Conservation (phyloP, 2,329 filamentous ascomycete genomes). For the Neospermospora avenae region DNA sequence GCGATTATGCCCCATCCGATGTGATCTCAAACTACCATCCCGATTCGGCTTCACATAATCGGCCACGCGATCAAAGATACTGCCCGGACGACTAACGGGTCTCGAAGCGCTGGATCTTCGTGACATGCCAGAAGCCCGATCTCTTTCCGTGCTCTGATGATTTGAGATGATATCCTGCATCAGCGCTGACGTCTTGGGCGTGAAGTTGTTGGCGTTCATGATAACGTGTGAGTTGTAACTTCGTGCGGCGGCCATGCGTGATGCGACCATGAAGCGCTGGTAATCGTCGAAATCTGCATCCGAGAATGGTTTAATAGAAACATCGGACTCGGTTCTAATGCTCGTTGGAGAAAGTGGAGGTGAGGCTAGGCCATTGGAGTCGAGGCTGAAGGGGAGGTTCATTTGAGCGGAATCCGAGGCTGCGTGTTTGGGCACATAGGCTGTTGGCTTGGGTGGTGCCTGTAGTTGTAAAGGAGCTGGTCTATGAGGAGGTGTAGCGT, state of each 20-base stretch:
- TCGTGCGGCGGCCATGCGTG: not conserved
- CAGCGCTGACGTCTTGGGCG: not conserved
- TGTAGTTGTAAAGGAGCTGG: not conserved
- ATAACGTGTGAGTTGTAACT: not conserved
- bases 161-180: slow-evolving; percentile 7
- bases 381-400: not conserved
- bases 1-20: not conserved
- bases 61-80: slow-evolving; percentile 13
- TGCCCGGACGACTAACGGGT: not conserved
- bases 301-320: not conserved
- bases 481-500: no score
- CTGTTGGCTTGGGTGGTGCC: not conserved
- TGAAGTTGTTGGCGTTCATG: not conserved
- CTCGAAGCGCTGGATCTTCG: not conserved
- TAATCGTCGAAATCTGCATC: not conserved
- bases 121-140: not conserved
- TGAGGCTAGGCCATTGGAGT: not conserved
- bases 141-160: not conserved
- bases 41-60: slow-evolving; percentile 16
- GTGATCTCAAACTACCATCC: not conserved
- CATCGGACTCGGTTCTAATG: not conserved
- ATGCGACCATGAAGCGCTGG: slow-evolving; percentile 2
- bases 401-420: slow-evolving; percentile 14
- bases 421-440: slow-evolving; percentile 21
- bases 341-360: not conserved